Conservation (phyloP, 768 basidiomycete species). For the Rhizopogon salebrosus region DNA sequence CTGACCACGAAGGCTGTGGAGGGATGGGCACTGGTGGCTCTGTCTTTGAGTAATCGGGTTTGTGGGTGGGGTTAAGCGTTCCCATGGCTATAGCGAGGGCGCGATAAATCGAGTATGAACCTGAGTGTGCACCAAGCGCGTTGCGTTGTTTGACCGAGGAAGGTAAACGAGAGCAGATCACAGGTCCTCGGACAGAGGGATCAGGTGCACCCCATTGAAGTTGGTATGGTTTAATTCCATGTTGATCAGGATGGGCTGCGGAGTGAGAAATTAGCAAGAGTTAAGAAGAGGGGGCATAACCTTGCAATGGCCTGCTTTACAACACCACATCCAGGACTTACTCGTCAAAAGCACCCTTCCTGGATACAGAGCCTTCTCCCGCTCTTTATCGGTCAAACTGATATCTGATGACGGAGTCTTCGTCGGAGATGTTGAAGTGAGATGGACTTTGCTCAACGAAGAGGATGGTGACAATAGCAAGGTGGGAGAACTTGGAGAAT, state of each 20-base stretch:
- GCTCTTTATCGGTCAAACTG: constrained; percentile 47
- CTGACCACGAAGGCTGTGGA: constrained; percentile 72
- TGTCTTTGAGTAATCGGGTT: constrained; percentile 77
- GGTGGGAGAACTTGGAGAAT: constrained; percentile 18
- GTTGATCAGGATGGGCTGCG: constrained; percentile 84
- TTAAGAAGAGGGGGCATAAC: constrained; percentile 2
- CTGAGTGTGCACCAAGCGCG: constrained; percentile 90
- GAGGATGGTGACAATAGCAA: constrained; percentile 26
- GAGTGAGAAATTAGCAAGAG: constrained; percentile 2
- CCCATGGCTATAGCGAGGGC: constrained; percentile 92
- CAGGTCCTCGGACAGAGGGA: constrained; percentile 68
- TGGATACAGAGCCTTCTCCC: constrained; percentile 75
- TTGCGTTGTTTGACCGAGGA: constrained; percentile 86
- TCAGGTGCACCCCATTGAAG: constrained; percentile 77
- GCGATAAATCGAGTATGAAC: constrained; percentile 92
- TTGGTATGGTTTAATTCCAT: constrained; percentile 76
- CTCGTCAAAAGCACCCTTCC: constrained; percentile 81
- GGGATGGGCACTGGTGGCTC: constrained; percentile 82
- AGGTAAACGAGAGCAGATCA: constrained; percentile 83
- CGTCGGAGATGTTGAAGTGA: constrained; percentile 24
- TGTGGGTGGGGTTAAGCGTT: constrained; percentile 69
- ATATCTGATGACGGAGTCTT: constrained; percentile 14
- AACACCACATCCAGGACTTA: constrained; percentile 33
- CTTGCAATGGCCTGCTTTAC: neutral
- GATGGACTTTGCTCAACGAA: constrained; percentile 17